These are phyloP conservation scores for Coemansia sp. DNA, from an alignment of 192 early-diverging fungal species.

Conservation along the genomic window DNA sequence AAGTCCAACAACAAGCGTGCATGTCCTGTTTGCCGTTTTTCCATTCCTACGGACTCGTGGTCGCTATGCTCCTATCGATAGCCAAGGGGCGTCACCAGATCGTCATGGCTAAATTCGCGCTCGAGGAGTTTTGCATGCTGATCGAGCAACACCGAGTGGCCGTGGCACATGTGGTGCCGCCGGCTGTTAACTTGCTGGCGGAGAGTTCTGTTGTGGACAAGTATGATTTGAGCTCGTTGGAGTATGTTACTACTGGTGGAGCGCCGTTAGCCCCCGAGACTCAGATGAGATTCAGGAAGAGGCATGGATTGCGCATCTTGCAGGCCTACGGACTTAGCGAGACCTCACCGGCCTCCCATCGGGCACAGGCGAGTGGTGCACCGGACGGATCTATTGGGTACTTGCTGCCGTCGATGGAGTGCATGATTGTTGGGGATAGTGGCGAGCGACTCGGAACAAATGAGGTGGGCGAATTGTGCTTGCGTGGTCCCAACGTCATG, in stretches of 20 bases:
- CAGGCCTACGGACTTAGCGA: conserved; percentile 71
- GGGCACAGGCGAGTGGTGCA: conserved; percentile 6
- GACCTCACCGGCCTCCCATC: conserved; percentile 40
- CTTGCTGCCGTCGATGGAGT: conserved; percentile 69
- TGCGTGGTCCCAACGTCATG: conserved; percentile 89
- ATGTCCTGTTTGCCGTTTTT: conserved; percentile 63
- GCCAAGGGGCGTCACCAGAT: conserved; percentile 58
- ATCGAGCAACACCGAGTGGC: conserved; percentile 70
- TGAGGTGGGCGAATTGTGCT: conserved; percentile 79
- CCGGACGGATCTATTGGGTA: conserved; percentile 62
- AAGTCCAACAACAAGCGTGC: conserved; percentile 8
- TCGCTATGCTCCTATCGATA: conserved; percentile 29
- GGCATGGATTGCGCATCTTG: conserved; percentile 45
- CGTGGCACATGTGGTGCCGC: conserved; percentile 63
- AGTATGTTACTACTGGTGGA: conserved; percentile 65
- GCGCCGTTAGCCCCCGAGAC: conserved; percentile 76
- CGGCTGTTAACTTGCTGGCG: conserved; percentile 65
- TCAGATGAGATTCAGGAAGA: conserved; percentile 45
- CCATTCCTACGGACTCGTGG: conserved; percentile 67
- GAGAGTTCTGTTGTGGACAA: conserved; percentile 71
- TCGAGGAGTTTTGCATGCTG: conserved; percentile 58
- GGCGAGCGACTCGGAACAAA: conserved; percentile 60
- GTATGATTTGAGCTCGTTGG: conserved; percentile 67
- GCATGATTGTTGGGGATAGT: conserved; percentile 69
- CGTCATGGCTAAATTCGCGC: conserved; percentile 73